phyloP scores from a whole-genome alignment of 2,329 filamentous ascomycete genomes.

The Pseudogymnoascus sp. region DNA sequence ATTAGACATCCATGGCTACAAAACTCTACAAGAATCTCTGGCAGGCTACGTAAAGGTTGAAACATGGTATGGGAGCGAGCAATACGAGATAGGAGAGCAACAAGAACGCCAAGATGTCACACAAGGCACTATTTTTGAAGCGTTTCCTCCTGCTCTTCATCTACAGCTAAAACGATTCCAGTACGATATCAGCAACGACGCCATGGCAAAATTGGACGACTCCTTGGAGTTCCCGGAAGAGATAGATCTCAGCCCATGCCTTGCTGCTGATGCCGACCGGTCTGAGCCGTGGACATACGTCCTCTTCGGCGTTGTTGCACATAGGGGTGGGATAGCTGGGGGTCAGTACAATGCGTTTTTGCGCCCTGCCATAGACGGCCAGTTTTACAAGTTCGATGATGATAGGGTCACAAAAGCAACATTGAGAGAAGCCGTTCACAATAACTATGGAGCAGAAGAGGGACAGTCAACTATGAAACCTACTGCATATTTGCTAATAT shows the following conservation, averaged over 20 bases:
- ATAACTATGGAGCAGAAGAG: constrained; percentile 93
- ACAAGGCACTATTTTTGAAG: constrained; percentile 95
- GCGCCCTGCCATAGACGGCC: constrained; percentile 84
- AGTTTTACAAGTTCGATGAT: constrained; percentile 96
- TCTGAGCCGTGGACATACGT: constrained; percentile 89
- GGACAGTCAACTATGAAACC: constrained; percentile 35
- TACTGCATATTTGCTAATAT: constrained; percentile 98
- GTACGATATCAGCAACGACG: constrained; percentile 91
- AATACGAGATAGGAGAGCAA: constrained; percentile 57
- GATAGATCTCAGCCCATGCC: constrained; percentile 78
- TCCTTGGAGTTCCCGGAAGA: constrained; percentile 81
- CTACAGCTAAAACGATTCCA: constrained; percentile 96
- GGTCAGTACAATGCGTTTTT: constrained; percentile 98
- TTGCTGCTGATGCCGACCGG: constrained; percentile 76
- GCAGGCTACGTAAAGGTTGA: constrained; percentile 94
- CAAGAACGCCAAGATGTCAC: constrained; percentile 91
- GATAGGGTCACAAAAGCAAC: constrained; percentile 92
- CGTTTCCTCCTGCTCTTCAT: constrained; percentile 88
- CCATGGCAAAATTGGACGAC: constrained; percentile 98
- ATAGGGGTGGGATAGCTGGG: constrained; percentile 92
- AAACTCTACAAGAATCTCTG: constrained; percentile 88
- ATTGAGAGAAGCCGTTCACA: constrained; percentile 82
- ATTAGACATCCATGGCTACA: constrained; percentile 90
- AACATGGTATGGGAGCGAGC: constrained; percentile 90
- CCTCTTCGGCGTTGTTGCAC: constrained; percentile 88